These are phyloP conservation scores for Sporothrix phasma DNA, from an alignment of 2,329 filamentous ascomycete species.

Conservation along the genomic window DNA sequence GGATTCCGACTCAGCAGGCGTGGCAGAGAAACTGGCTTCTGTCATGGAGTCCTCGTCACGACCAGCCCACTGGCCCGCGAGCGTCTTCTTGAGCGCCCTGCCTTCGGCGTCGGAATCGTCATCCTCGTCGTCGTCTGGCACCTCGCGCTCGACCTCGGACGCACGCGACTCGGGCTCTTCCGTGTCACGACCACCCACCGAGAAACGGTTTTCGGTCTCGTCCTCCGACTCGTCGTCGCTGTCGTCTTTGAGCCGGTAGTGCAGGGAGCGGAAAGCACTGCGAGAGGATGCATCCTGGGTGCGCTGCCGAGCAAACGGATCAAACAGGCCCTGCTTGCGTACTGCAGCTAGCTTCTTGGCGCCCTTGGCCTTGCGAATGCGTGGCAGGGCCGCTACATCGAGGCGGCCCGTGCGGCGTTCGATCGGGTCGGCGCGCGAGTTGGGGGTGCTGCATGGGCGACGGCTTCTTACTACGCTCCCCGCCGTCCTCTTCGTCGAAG, in stretches of 20 bases:
- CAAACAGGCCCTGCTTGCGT: conserved; percentile 53
- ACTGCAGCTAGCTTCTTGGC: conserved; percentile 40
- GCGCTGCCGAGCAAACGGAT: conserved; percentile 57
- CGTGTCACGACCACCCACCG: conserved; percentile 32
- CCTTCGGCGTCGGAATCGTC: conserved; percentile 62
- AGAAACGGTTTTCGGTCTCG: conserved; percentile 45
- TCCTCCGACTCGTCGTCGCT: conserved; percentile 83
- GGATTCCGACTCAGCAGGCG: background rate
- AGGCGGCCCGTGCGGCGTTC: conserved; percentile 49
- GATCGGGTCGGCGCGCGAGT: conserved; percentile 50
- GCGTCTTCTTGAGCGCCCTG: conserved; percentile 49
- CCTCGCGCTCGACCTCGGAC: conserved; percentile 5
- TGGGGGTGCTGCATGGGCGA: conserved; percentile 56
- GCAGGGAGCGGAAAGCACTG: conserved; percentile 65
- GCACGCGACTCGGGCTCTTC: conserved; percentile 66
- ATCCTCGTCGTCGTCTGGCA: conserved; percentile 11
- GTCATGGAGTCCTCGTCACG: conserved; percentile 58
- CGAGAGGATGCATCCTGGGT: conserved; percentile 32
- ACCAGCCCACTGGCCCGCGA: conserved; percentile 34
- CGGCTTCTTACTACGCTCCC: conserved; percentile 36
- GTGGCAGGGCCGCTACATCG: conserved; percentile 56
- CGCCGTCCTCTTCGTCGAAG: conserved; percentile 45
- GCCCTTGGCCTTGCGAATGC: conserved; percentile 61
- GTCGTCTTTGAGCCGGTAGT: conserved; percentile 66
- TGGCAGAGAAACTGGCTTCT: conserved; percentile 54